Base-by-base conservation (phyloP, 257 asterid genomes). In the Solanum ahanhuiri region DNA sequence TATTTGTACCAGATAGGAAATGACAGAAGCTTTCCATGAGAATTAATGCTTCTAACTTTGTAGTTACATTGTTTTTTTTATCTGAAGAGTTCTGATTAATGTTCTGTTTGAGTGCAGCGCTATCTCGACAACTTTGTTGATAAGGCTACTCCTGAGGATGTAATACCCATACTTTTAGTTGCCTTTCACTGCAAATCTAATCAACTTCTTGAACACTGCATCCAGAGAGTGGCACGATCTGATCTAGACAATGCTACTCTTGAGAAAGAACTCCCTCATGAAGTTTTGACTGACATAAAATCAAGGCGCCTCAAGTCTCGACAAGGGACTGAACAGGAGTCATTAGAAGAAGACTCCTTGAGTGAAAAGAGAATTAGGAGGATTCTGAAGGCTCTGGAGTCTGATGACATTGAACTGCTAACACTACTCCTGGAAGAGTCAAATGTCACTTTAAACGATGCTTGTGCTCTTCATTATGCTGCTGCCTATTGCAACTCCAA, bases 401-500 rank as follows among this genome's bases (percentile, higher is more conserved):
- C 96, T 2, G 91, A 93, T 15, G 99, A 96, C 76, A 87, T 95
- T 3, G 98, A 91, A 45, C 67, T 96, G 86, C 90, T 96, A 69
- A 89, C 86, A 41, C 82, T 94, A 73, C 98, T 96, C 75, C 91
- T 96, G 1, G 90, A 84, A 1, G 99, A 96, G 90, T 96, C 99
- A 15, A 86, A 85, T 3, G 89, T 94, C 92, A 91, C 97, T 33
- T 77, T 96, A 67, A 95, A 96, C 70, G 87, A 85, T 31, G 95
- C 98, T 6, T 91, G 73, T 64, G 99, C 96, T 11, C 98, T 96
- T 81, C 99, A 96, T 82, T 96, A 96, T 28, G 97, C 97, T 1
- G 95, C 96, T 33, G 96, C 98, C 22, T 96, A 95, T 82, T 96
- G 99, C 45, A 94, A 93, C 58, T 88, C 94, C 20, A 94, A 96